A percentile compares a stretch with the other conserved stretches of the same genome.
phyloP scores from a whole-genome alignment of 495 filamentous ascomycete genomes.

The Aspergillus nanangensis region DNA sequence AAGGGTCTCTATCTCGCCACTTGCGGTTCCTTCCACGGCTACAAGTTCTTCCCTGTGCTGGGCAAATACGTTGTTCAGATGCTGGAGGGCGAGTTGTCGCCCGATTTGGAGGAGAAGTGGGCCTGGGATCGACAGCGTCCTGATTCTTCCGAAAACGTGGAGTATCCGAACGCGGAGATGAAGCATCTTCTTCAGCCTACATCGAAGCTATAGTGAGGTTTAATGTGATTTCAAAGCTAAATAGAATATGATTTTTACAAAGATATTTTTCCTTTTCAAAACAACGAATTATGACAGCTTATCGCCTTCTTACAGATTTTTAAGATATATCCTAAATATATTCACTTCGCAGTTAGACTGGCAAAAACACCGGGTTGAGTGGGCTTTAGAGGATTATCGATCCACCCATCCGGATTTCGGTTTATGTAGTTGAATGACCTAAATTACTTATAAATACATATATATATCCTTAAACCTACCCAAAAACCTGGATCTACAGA shows the following conservation, averaged over 20 bases:
- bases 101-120: conserved; percentile 43
- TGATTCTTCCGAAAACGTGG: conserved; percentile 29
- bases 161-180: conserved; percentile 33
- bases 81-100: conserved; percentile 44
- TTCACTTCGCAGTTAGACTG: no score
- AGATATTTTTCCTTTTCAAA: neutral
- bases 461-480: no score
- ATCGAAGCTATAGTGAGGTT: conserved; percentile 33
- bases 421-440: no score
- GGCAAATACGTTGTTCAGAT: conserved; percentile 55
- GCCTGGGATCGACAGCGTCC: conserved; percentile 51
- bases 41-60: conserved; percentile 58
- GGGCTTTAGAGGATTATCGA: no score
- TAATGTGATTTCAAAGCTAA: neutral
- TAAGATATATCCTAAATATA: no score
- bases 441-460: no score
- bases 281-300: no score
- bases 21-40: conserved; percentile 48
- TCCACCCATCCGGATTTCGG: no score
- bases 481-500: no score
- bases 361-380: no score
- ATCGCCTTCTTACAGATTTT: no score
- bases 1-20: conserved; percentile 46
- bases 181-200: conserved; percentile 23
- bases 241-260: neutral